These are phyloP conservation scores for Melaleuca alternifolia DNA, from an alignment of 345 rosid genomes.

Conservation along the genomic window DNA sequence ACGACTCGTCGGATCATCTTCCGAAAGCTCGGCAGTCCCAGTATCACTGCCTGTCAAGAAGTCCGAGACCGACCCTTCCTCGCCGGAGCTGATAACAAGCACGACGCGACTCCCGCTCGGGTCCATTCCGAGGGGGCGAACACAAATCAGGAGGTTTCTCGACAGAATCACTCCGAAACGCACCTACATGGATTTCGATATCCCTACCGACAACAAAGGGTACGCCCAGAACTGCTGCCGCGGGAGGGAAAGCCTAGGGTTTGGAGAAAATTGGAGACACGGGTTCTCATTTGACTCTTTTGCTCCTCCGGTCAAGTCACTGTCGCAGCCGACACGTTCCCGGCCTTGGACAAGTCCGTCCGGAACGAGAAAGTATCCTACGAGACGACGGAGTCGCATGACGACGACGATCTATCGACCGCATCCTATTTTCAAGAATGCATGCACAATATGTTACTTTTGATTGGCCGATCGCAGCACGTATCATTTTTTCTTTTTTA, in stretches of 20 bases:
- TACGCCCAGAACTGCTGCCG: neutral
- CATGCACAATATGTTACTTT: too few relatives aligned
- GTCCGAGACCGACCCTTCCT: constrained; percentile 15
- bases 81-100: constrained; percentile 54
- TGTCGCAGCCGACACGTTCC: neutral
- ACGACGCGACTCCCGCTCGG: constrained; percentile 9
- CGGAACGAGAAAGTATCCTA: neutral
- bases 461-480: neutral
- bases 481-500: too few relatives aligned
- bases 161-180: neutral
- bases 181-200: neutral
- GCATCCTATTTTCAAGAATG: neutral
- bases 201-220: neutral
- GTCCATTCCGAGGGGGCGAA: neutral
- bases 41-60: neutral
- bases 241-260: neutral
- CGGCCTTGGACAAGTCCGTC: neutral
- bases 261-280: neutral
- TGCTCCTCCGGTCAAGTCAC: neutral
- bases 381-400: neutral
- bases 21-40: constrained; percentile 15
- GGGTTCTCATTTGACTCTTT: neutral
- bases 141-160: neutral
- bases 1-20: constrained; percentile 3
- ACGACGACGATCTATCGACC: neutral